Base-by-base conservation (phyloP, 495 filamentous ascomycete genomes). In the Parmelia sp. region DNA sequence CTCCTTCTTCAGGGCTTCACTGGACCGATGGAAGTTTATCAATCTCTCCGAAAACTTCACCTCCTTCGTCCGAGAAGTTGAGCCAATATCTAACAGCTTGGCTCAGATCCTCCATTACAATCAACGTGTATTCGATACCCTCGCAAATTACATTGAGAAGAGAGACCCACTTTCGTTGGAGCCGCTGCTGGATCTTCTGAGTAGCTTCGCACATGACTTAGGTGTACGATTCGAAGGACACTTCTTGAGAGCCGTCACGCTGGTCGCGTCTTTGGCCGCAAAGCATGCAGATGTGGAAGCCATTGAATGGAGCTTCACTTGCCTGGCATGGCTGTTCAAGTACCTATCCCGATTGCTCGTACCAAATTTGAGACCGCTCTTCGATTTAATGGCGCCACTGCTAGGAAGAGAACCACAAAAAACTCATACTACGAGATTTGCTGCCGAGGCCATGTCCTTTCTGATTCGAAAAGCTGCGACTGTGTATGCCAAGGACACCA, bases 231-330 rank as follows among this genome's bases (percentile, higher is more conserved):
- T 99, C 70, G 92, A 97, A 75, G 88, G 86, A 61, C 85, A 96
- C 71, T 96, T 97, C 73, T 80, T 80, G 23, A 79, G 83, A 23
- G 81, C 87, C 6, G 83, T 97, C 47, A 80, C 78, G 15, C 74
- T 94, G 60, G 83, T 97, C 45, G 75, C 82, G 9, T 82, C 80
- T 5, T 71, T 90, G 42, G 86, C 87, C 40, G 83, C 84, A 29
- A 83, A 80, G 57, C 82, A 89, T 69, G 65, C 76, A 2, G 84
- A 86, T 66, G 82, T 90, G 37, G 91, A 93, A 67, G 90, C 91
- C 21, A 87, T 95, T 42, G 92, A 99, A 77, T 97, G 94, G 95
- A 92, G 91, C 62, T 97, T 99, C 73, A 91, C 85, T 55, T 92
- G 90, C 69, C 81, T 99, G 19, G 91, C 94, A 66, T 97, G 95